phyloP scores from a whole-genome alignment of 176 grass and related monocot species.

The maize (Zea mays) region DNA sequence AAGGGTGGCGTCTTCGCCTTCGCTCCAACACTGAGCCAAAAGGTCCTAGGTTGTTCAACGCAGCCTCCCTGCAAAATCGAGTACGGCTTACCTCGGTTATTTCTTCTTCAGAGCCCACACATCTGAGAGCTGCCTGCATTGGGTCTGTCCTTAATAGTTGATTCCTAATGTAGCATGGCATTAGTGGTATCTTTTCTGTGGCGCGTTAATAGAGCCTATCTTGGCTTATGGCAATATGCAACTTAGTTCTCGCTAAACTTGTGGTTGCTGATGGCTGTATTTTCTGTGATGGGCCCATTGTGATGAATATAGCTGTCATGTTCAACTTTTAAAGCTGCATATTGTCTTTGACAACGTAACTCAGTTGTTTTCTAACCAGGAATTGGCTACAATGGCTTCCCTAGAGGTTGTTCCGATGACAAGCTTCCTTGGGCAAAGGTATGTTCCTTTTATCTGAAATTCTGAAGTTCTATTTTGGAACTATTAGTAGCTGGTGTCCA shows the following conservation, averaged over 20 bases:
- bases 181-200: neutral
- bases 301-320: neutral
- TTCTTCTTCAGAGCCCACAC: too few relatives aligned
- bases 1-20: too few relatives aligned
- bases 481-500: neutral
- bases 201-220: neutral
- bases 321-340: neutral
- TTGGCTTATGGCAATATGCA: slow-evolving; percentile 4
- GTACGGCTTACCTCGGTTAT: too few relatives aligned
- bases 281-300: neutral
- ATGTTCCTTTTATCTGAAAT: slow-evolving; percentile 17
- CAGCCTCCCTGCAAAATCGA: too few relatives aligned
- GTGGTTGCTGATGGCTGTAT: neutral
- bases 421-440: slow-evolving; percentile 99
- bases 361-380: slow-evolving; percentile 51
- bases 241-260: neutral
- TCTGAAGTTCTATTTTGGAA: neutral
- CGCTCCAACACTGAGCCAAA: too few relatives aligned
- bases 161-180: neutral
- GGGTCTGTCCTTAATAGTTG: neutral
- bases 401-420: slow-evolving; percentile 96
- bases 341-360: neutral
- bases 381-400: slow-evolving; percentile 97
- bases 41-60: too few relatives aligned
- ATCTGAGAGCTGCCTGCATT: too few relatives aligned